Evolutionary conservation across 2,329 filamentous ascomycete species (phyloP).

Genomic region (Dactylellina haptotyla): DNA sequence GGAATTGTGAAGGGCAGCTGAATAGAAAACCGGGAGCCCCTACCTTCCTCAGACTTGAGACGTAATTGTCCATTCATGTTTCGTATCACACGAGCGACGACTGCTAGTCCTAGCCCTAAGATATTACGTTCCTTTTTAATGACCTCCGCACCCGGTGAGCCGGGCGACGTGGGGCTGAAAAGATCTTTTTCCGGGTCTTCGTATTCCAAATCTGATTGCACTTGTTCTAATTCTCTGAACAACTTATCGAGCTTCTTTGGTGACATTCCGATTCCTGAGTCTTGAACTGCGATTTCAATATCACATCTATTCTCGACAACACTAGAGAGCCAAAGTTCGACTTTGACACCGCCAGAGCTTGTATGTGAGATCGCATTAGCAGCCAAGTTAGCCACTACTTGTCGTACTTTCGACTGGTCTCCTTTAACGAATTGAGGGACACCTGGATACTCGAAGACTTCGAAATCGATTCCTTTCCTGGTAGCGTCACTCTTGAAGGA

Average conservation of each 20-base stretch:
- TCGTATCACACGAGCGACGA: slow-evolving; percentile 85
- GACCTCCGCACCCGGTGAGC: slow-evolving; percentile 55
- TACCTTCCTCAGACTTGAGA: slow-evolving; percentile 82
- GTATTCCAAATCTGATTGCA: slow-evolving; percentile 64
- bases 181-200: slow-evolving; percentile 9
- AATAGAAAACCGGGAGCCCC: slow-evolving; percentile 83
- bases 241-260: slow-evolving; percentile 68
- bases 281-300: slow-evolving; percentile 78
- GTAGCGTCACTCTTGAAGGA: slow-evolving; percentile 78
- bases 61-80: slow-evolving; percentile 91
- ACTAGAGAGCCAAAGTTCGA: slow-evolving; percentile 75
- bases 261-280: slow-evolving; percentile 76
- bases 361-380: slow-evolving; percentile 89
- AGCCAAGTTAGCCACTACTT: slow-evolving; percentile 82
- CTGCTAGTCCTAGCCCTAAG: slow-evolving; percentile 82
- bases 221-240: slow-evolving; percentile 74
- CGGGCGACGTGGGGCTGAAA: neutral
- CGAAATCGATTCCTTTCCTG: slow-evolving; percentile 77
- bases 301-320: slow-evolving; percentile 68
- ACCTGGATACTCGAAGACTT: slow-evolving; percentile 73
- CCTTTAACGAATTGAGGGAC: slow-evolving; percentile 78
- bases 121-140: slow-evolving; percentile 63
- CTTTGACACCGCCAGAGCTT: slow-evolving; percentile 71
- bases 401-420: slow-evolving; percentile 81
- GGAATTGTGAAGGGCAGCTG: slow-evolving; percentile 73